phyloP scores from a whole-genome alignment of 2,329 filamentous ascomycete genomes.

The Ambrosiella xylebori region DNA sequence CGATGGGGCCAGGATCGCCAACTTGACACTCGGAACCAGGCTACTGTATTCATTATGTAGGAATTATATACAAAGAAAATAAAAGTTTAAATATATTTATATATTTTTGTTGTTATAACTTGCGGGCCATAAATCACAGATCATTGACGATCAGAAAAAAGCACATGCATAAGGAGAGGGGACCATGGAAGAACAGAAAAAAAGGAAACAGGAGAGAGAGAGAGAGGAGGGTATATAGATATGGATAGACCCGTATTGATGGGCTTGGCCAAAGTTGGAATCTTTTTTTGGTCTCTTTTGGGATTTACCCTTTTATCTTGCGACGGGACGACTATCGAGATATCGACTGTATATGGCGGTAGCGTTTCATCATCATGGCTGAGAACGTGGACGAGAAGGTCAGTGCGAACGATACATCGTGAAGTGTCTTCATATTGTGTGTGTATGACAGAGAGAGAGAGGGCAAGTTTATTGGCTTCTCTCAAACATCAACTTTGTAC shows the following conservation, averaged over 20 bases:
- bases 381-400: slow-evolving; percentile 3
- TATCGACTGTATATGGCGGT: too few relatives aligned
- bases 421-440: too few relatives aligned
- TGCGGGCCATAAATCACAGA: too few relatives aligned
- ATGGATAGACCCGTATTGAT: background rate
- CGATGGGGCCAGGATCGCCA: too few relatives aligned
- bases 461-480: background rate
- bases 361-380: background rate
- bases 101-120: too few relatives aligned
- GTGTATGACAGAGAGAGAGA: too few relatives aligned
- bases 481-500: background rate
- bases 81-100: too few relatives aligned
- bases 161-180: background rate
- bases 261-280: background rate
- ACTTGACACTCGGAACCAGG: too few relatives aligned
- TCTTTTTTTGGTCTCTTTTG: background rate
- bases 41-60: too few relatives aligned
- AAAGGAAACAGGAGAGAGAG: background rate
- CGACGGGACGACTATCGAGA: too few relatives aligned
- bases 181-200: background rate
- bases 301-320: background rate
- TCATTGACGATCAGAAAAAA: background rate
- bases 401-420: background rate
- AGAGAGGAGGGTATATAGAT: background rate
- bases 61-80: too few relatives aligned